Base-by-base conservation (phyloP, 257 asterid species). In the Eustoma russellianum region DNA sequence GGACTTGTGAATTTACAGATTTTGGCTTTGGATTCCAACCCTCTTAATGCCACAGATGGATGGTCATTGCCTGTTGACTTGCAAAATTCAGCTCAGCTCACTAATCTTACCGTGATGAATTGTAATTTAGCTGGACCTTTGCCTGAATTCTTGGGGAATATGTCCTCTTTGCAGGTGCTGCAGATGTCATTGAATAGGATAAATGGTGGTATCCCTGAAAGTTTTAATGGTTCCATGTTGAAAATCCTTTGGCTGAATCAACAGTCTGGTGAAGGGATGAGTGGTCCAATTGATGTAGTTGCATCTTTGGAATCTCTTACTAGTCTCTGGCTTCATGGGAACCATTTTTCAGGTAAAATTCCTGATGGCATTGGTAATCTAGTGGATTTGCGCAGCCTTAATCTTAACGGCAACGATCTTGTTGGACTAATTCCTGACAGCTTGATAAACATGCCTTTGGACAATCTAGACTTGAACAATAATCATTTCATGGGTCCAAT, bases 251-350 rank as follows among this genome's bases (percentile, higher is more conserved):
- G 91, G 93, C 57, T 88, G 67, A 88, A 82, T 63, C 73, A 74
- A n/a, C 97, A 88, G 35, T 49, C 78, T 10, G 77, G 74, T 41
- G 81, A 61, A 60, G 86, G 86, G 0, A 77, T 88, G 88, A 71
- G 72, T 1, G 97, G 97, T 40, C 66, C 88, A 15, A 85, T 88
- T 16, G 94, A 82, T 60, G 49, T 77, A 0, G 73, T 79, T 5
- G 49, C 83, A 5, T 70, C 70, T 5, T 78, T 88, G 95, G 56
- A 5, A 8, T 82, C 95, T 7, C 85, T 82, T 66, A 72, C 85
- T 14, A 80, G 81, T 59, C 70, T 88, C 43, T 88, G 97, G 97
- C 83, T 88, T 6, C 97, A 88, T 33, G 94, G 97, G 67, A 88
- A 88, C 52, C 74, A 53, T 18, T 88, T 85, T 59, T 80, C 94